Evolutionary conservation across 2,329 filamentous ascomycete genomes (phyloP).

Genomic region (Cladosporium cucumerinum): DNA sequence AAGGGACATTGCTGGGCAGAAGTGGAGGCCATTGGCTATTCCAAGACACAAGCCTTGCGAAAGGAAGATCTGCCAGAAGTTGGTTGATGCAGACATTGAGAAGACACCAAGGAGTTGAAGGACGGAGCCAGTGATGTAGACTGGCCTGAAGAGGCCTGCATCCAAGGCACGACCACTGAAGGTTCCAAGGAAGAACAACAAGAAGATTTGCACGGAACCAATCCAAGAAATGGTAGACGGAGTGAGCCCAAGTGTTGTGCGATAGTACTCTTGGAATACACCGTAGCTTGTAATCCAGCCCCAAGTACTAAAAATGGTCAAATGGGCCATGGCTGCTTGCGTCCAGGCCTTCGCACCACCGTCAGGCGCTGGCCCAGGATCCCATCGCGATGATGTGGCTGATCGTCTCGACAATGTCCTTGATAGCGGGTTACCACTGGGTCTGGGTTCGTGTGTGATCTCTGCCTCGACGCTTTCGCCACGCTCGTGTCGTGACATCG

Average conservation of each 20-base stretch:
- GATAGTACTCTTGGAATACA: constrained; percentile 45
- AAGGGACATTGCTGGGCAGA: constrained; percentile 62
- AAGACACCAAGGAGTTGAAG: constrained; percentile 52
- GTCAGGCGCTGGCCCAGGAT: constrained; percentile 42
- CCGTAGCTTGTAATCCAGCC: constrained; percentile 20
- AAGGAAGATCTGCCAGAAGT: constrained; percentile 54
- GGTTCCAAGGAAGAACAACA: constrained; percentile 51
- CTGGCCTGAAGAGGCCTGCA: constrained; percentile 45
- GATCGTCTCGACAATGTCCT: constrained; percentile 28
- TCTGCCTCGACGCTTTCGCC: background rate
- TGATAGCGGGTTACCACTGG: constrained; percentile 15
- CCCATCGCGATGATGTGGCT: constrained; percentile 27
- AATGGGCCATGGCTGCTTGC: constrained; percentile 29
- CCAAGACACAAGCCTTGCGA: constrained; percentile 52
- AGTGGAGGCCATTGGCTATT: constrained; percentile 59
- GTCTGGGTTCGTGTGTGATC: background rate
- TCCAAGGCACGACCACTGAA: constrained; percentile 54
- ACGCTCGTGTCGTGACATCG: background rate
- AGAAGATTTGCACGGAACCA: constrained; percentile 51
- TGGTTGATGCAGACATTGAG: constrained; percentile 49
- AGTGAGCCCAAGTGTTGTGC: constrained; percentile 30
- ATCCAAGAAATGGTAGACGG: constrained; percentile 53
- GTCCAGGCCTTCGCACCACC: constrained; percentile 39
- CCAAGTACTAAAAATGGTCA: constrained; percentile 35
- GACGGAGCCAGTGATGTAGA: constrained; percentile 44